Conservation (phyloP, 495 filamentous ascomycete genomes). For the Chaetomidium leptoderma region DNA sequence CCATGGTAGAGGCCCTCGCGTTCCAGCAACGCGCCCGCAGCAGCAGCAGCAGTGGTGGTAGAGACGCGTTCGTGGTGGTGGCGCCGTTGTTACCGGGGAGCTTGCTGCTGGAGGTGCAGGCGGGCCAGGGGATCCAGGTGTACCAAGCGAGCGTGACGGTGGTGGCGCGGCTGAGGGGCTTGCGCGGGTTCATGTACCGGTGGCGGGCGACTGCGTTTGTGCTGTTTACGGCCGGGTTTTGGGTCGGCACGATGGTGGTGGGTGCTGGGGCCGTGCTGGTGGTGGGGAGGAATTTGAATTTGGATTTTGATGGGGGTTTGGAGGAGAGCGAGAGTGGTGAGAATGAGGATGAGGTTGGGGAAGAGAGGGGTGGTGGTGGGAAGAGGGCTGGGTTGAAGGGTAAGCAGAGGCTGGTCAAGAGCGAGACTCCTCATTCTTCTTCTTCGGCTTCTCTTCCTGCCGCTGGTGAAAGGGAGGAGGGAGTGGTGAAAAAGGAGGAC, state of each 20-base stretch:
- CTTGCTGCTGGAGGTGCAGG: slow-evolving; percentile 63
- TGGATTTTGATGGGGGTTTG: too few species aligned
- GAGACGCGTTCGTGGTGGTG: too few species aligned
- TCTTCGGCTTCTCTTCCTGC: not conserved
- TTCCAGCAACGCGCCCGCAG: not conserved
- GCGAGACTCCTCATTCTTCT: slow-evolving; percentile 19
- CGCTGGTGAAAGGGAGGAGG: slow-evolving; percentile 2
- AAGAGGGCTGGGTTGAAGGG: not conserved
- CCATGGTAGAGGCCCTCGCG: slow-evolving; percentile 41
- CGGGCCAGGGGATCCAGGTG: slow-evolving; percentile 62
- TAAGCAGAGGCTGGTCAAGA: slow-evolving; percentile 12
- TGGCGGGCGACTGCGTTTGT: slow-evolving; percentile 65
- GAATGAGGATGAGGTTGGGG: not conserved
- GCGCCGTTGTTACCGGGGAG: slow-evolving; percentile 56
- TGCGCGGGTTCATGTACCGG: slow-evolving; percentile 83
- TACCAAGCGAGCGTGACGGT: slow-evolving; percentile 67
- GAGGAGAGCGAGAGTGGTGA: not conserved
- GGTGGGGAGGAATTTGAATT: not conserved
- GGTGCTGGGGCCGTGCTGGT: slow-evolving; percentile 33
- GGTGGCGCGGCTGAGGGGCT: slow-evolving; percentile 64
- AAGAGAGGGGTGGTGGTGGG: not conserved
- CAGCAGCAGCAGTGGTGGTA: not conserved
- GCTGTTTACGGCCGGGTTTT: slow-evolving; percentile 65
- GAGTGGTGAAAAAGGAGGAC: slow-evolving; percentile 31
- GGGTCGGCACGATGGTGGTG: slow-evolving; percentile 63